A percentile compares a stretch with the other conserved stretches of the same genome.
These are phyloP conservation scores for Gossypium australe DNA, from an alignment of 345 rosid genomes.

Conservation along the genomic window DNA sequence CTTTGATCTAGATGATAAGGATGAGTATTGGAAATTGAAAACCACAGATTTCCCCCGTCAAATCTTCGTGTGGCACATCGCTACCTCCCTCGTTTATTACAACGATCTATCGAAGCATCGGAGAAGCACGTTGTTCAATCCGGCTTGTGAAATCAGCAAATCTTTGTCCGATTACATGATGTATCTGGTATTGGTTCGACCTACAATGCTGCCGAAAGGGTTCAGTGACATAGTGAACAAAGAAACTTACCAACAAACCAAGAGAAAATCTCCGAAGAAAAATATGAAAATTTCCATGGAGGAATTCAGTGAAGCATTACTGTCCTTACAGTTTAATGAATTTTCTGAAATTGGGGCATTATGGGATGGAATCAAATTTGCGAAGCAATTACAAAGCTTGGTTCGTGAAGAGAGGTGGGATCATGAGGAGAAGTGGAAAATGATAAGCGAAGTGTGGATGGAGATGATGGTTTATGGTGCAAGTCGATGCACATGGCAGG, in stretches of 20 bases:
- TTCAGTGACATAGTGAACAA: background rate
- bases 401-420: background rate
- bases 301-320: background rate
- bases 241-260: background rate
- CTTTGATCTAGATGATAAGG: no score
- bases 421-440: slow-evolving; percentile 8
- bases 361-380: background rate
- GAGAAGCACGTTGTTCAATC: background rate
- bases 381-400: slow-evolving; percentile 4
- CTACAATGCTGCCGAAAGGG: background rate
- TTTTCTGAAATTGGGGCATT: background rate
- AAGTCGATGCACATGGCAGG: slow-evolving; percentile 8
- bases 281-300: background rate
- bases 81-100: slow-evolving; percentile 17
- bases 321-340: background rate
- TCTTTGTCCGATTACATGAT: slow-evolving; percentile 7
- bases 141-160: background rate
- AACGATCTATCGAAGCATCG: background rate
- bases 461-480: slow-evolving; percentile 14
- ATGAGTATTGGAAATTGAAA: background rate
- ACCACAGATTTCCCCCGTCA: background rate
- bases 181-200: background rate
- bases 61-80: slow-evolving; percentile 32
- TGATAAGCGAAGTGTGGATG: slow-evolving; percentile 17
- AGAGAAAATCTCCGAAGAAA: background rate